phyloP scores from a whole-genome alignment of 2,329 filamentous ascomycete genomes.

The Aureobasidium sp. region DNA sequence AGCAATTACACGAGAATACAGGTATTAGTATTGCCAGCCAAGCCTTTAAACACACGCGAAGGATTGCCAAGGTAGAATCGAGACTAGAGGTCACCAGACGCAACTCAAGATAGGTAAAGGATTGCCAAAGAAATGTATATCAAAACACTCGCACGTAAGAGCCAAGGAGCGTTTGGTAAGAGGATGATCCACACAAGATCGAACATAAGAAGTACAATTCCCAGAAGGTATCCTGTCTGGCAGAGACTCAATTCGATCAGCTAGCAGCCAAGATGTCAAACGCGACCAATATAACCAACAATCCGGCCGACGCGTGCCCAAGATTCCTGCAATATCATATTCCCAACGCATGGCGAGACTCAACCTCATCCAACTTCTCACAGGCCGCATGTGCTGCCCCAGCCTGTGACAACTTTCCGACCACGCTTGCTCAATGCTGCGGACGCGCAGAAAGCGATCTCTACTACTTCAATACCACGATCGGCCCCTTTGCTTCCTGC shows the following conservation, averaged over 20 bases:
- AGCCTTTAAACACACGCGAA: background rate
- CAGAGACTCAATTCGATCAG: background rate
- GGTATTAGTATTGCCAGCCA: background rate
- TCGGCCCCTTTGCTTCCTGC: background rate
- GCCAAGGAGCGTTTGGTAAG: background rate
- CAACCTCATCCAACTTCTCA: background rate
- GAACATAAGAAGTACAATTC: background rate
- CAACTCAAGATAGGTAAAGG: background rate
- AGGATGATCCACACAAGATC: background rate
- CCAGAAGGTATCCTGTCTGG: background rate
- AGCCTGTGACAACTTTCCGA: background rate
- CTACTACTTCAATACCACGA: background rate
- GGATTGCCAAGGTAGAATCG: background rate
- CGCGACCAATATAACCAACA: background rate
- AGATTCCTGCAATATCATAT: background rate
- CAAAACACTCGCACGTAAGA: background rate
- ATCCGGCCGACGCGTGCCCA: background rate
- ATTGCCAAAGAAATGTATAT: background rate
- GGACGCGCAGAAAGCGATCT: background rate
- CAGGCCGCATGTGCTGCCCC: background rate
- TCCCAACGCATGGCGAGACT: background rate
- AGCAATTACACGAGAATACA: background rate
- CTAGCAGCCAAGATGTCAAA: background rate
- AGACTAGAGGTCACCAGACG: background rate
- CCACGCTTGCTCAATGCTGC: background rate